Evolutionary conservation across 2,329 filamentous ascomycete genomes (phyloP), one percentile per base, ranked within the genome.

Genomic region (Ploettnerulaceae sp.): DNA sequence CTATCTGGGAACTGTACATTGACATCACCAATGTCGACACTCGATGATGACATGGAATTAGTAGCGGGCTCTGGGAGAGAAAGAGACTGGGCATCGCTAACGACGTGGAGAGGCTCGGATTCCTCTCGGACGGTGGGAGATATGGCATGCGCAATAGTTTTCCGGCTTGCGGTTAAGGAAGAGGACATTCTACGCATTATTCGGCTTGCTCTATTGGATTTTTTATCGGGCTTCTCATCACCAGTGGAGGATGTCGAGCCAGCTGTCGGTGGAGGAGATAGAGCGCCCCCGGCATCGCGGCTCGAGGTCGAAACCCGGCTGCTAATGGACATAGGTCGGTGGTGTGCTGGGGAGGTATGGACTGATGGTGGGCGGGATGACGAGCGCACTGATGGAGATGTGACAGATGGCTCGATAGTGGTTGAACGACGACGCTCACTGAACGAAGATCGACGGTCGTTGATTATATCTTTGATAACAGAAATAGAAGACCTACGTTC

Each of bases 1-100:
- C 89, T 95, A 63, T 97, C 91, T 0, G 93, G 93, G 64, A 98
- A 96, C 64, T 98, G 93, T 8, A 97, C 87, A 60, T 98, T 97
- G 53, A 98, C 84, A 61, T 96, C 88, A 38, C 90, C 89, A 47
- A 65, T 54, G 50, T 61, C 55, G 33, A 53, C 49, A 43, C 50
- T 56, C 43, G 51, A 36, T 50, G 56, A 47, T 75, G 75, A 12
- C 70, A 47, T 41, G 14, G 58, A 54, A n/a, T 38, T 24, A 39
- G 45, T 51, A 11, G 52, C 51, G n/a, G 52, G 52, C 35, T 51
- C 41, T 20, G 52, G 49, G 28, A 53, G 55, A 9, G 33, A 36
- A 7, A 50, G 24, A 31, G 55, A 57, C 41, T 64, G 62, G 53
- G 66, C 63, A 48, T 68, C 63, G 35, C 40, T 47, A n/a, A n/a